Evolutionary conservation across 2,329 filamentous ascomycete genomes (phyloP), one percentile per base, ranked within the genome.

Genomic region (Annulohypoxylon truncatum): DNA sequence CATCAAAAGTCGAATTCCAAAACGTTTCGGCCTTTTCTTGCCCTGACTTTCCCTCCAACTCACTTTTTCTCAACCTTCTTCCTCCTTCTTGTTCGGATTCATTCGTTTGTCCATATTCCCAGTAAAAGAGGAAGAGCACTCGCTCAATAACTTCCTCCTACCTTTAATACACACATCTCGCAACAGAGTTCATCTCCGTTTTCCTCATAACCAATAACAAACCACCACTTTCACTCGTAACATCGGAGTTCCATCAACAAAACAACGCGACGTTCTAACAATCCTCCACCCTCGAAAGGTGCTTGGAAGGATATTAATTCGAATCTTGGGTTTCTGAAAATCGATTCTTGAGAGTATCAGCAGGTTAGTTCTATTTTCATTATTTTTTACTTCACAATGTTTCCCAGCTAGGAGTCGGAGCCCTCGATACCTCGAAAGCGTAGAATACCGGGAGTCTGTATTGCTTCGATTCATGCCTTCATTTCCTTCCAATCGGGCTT

Each of bases 61-160:
- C 65, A 60, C 61, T 70, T 61, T 53, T 71, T 64, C 66, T 53
- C 57, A 63, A 60, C 67, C 64, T 64, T 71, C 71, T 66, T 70
- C 68, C 65, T 71, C 73, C 73, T 75, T 74, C 72, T 72, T 67
- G 61, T 77, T 78, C 75, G 75, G 72, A 77, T 77, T 76, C 76
- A 77, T 77, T 78, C 76, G 76, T 78, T 78, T 78, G 75, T 77
- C 75, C 70, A 77, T 76, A 77, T 72, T 77, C 73, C 72, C 65
- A 63, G 61, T 73, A 74, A 44, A 69, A 76, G 70, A 76, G 76
- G 76, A 77, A 77, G 72, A 72, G 71, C 76, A 73, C 70, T 77
- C 75, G 75, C 73, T 77, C 70, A 69, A 71, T 72, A 72, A 68
- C 74, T 77, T 78, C 76, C 75, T 76, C 76, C 71, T 73, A 68